Evolutionary conservation across 768 basidiomycete genomes (phyloP), one percentile per base, ranked within the genome.

Genomic region (Xerocomus potaroensis): DNA sequence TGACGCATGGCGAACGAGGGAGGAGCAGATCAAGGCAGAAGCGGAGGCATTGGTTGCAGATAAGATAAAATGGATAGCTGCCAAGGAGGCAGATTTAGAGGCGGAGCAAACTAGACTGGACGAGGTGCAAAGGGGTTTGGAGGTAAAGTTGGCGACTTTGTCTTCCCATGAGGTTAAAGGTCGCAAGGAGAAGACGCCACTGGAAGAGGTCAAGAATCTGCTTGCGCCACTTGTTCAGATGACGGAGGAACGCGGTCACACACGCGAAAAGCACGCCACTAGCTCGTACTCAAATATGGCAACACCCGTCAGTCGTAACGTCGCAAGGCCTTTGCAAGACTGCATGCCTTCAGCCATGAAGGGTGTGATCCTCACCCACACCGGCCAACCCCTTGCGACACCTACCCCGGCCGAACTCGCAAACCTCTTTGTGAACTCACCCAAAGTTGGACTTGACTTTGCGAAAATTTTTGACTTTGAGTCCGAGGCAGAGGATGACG

Each of bases 161-260:
- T 72, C 75, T 63, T 74, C 76, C 51, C 68, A 56, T 15, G 57
- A 60, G 15, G 31, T 8, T 16, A 62, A 56, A 46, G 78, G 69
- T 37, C 71, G 72, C 19, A 78, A 70, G 57, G 77, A 78, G 36
- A 73, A 75, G 59, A 75, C 73, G 8, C 85, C 86, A 5, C 65
- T 89, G 4, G 86, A 89, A 57, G 87, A 89, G 61, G 80, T 89
- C 21, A 84, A 83, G 67, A 87, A 86, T 52, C 62, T 84, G 19
- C 72, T 84, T 7, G 74, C 72, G 19, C 80, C 81, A 5, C 68
- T 77, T 19, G 64, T 64, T 29, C 71, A 69, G 34, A 62, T 73
- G 45, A 54, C 65, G 2, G 63, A 67, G 33, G 61, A 60, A 14
- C 61, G 43, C 21, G 65, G 45, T 35, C 67, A 37, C 32, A 41